Evolutionary conservation across 495 filamentous ascomycete genomes (phyloP), one percentile per base, ranked within the genome.

Genomic region (Podospora australis): DNA sequence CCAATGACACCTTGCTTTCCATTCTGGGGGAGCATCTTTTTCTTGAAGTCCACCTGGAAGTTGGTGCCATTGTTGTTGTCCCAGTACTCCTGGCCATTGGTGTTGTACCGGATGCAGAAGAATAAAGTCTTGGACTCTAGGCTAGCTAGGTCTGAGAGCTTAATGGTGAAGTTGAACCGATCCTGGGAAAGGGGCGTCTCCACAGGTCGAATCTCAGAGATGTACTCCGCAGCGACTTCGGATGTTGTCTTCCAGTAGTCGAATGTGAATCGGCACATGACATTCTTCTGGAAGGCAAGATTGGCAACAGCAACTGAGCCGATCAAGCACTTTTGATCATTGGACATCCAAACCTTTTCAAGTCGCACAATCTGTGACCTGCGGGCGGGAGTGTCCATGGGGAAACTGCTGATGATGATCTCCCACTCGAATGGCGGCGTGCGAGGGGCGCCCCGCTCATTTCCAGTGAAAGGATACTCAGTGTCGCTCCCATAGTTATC

Each of bases 221-320:
- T 85, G 68, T 79, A 98, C 58, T 96, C 90, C 7, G 89, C 94
- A 32, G 78, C 74, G 3, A 98, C 85, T 62, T 98, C 92, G 1
- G 92, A 98, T 2, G 90, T 90, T 0, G 92, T 98, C 70, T 91
- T 94, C 92, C 92, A 98, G 62, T 90, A 90, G 66, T 98, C 92
- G 46, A 97, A 78, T 1, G 94, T 97, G 62, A 98, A 98, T 22
- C 92, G 80, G 63, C 88, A 89, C 17, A 84, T 79, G 30, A 98
- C 90, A 8, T 70, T 62, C 63, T 98, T 98, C 35, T 95, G 82
- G 69, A 92, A 98, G 1, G 89, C 79, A 16, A 97, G 66, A 63
- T 98, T 98, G 55, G 86, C 82, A 44, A 91, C 89, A 16, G 82
- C 87, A 19, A 94, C 78, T 14, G 79, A 81, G 10, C 92, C 94